These are phyloP conservation scores for Hypoxylon crocopeplum DNA, from an alignment of 495 filamentous ascomycete genomes.

Conservation along the genomic window DNA sequence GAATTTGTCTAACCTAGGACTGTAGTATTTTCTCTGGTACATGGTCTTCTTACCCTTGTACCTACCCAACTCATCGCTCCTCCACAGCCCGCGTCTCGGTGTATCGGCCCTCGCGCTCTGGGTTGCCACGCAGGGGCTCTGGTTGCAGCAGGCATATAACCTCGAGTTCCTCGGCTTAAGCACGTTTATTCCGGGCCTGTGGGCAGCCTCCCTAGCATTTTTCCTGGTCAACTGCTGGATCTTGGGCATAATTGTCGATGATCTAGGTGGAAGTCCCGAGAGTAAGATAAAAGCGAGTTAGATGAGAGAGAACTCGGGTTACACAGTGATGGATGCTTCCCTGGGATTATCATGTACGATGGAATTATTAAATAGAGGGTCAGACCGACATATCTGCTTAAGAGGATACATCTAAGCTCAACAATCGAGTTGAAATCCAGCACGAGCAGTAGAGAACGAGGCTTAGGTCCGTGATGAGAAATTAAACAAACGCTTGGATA, in stretches of 20 bases:
- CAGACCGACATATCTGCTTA: too few relatives aligned
- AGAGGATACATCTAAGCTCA: too few relatives aligned
- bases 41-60: constrained; percentile 91
- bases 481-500: too few relatives aligned
- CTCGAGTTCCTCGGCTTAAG: constrained; percentile 90
- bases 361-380: too few relatives aligned
- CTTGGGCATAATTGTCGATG: constrained; percentile 75
- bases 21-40: constrained; percentile 97
- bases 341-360: too few relatives aligned
- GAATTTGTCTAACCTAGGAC: constrained; percentile 3
- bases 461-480: too few relatives aligned
- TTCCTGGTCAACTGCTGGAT: constrained; percentile 89
- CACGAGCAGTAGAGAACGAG: too few relatives aligned
- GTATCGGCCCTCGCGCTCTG: constrained; percentile 70
- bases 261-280: constrained; percentile 55
- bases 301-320: background rate
- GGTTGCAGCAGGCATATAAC: constrained; percentile 87
- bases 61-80: constrained; percentile 77
- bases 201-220: constrained; percentile 74
- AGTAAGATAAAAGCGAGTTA: background rate
- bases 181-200: constrained; percentile 85
- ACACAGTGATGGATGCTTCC: too few relatives aligned
- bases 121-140: constrained; percentile 74
- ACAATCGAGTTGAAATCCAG: too few relatives aligned
- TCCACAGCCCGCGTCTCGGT: constrained; percentile 64